Percentiles rank a stretch among this genome's conserved stretches.
Evolutionary conservation across 1,139 yeast genomes (phyloP).

Genomic region (Geotrichum carabidarum): DNA sequence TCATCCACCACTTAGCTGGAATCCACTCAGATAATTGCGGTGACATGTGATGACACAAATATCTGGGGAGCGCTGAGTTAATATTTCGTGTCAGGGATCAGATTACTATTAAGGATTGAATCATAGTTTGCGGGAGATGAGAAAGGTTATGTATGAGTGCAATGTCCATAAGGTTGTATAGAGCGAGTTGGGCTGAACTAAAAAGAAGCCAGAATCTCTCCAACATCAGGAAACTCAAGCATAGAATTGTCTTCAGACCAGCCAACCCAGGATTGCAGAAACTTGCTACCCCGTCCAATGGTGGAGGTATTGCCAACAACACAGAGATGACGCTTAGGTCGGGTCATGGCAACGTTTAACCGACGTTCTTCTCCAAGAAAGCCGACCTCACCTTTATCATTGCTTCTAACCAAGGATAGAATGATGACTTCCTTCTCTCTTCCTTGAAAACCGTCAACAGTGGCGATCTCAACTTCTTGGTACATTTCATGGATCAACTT

Average conservation of each 20-base stretch:
- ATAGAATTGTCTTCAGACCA: slow-evolving; percentile 69
- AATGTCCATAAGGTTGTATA: no score
- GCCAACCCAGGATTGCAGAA: slow-evolving; percentile 57
- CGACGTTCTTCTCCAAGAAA: slow-evolving; percentile 62
- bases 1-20: no score
- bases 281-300: slow-evolving; percentile 30
- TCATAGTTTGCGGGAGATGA: no score
- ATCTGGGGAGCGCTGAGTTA: no score
- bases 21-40: no score
- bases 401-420: slow-evolving; percentile 75
- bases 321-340: slow-evolving; percentile 82
- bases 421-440: slow-evolving; percentile 83
- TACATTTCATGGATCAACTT: slow-evolving; percentile 40
- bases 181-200: background rate
- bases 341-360: slow-evolving; percentile 84
- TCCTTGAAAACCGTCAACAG: slow-evolving; percentile 92
- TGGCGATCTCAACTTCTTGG: slow-evolving; percentile 69
- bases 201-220: slow-evolving; percentile 25
- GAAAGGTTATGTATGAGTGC: no score
- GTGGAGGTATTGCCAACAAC: slow-evolving; percentile 82
- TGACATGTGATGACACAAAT: no score
- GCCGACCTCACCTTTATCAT: slow-evolving; percentile 62
- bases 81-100: no score
- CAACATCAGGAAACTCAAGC: slow-evolving; percentile 58
- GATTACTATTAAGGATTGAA: no score